Base-by-base conservation (phyloP, 2,329 filamentous ascomycete genomes). In the Colletotrichum theobromicola region DNA sequence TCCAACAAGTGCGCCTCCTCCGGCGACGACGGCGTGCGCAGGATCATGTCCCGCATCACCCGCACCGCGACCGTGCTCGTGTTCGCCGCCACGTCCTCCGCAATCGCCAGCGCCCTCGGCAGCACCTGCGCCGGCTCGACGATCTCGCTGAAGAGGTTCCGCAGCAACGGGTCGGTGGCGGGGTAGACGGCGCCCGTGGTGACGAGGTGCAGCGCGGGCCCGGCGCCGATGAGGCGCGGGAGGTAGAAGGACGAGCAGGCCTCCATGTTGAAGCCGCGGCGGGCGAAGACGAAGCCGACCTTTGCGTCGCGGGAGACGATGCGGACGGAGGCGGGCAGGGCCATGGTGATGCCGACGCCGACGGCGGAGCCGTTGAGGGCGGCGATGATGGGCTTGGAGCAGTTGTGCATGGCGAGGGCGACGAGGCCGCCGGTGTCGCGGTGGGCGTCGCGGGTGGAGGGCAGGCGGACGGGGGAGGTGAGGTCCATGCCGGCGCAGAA, bases 11-110 rank as follows among this genome's bases (percentile, higher is more conserved):
- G 93, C 69, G 93, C 90, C 64, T 88, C 92, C 84, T 96, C 94
- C 0, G 93, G 89, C 26, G 88, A 90, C 21, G 84, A 86, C 0
- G 87, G 85, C 42, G 88, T 87, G 34, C 90, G 84, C 78, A 89
- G 94, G 86, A 95, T 92, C 85, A 96, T 82, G 79, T 95, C 93
- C 79, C 90, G 90, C 89, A 94, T 95, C 70, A 95, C 79, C 76
- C 90, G 88, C 10, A 90, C 90, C 32, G 91, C 90, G 32, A 95
- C 89, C 2, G 84, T 84, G 77, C 92, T 94, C 30, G 92, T 92
- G 78, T 94, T 94, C 77, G 84, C 84, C 2, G 90, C 92, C 58
- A 95, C 89, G 67, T 94, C 93, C 26, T 88, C 87, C 2, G 94
- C 93, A 32, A 95, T 84, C 79, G 90, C 89, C 53, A 95, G 83